A percentile compares a stretch with the other conserved stretches of the same genome.
Evolutionary conservation across 73 alveolate genomes (phyloP).

Genomic region (Blepharisma stoltei): DNA sequence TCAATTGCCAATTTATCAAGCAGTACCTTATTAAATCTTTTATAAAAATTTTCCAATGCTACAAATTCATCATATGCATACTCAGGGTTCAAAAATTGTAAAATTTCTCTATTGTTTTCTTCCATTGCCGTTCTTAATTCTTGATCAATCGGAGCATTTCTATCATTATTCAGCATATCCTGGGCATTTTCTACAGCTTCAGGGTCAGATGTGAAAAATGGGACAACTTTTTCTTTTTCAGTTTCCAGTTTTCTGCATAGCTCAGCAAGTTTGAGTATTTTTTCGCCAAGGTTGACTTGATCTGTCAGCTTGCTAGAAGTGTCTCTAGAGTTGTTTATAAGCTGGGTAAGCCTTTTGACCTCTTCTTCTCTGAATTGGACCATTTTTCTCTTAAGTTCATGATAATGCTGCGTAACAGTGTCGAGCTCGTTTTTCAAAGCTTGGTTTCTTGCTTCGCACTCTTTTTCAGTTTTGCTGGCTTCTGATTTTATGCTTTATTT

Average conservation of each 20-base stretch:
- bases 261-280: slow-evolving; percentile 93
- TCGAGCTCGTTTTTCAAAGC: slow-evolving; percentile 88
- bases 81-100: slow-evolving; percentile 26
- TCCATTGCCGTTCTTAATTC: background rate
- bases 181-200: slow-evolving; percentile 79
- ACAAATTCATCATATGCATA: slow-evolving; percentile 67
- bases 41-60: slow-evolving; percentile 89
- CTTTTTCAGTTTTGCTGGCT: slow-evolving; percentile 83
- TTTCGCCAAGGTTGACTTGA: slow-evolving; percentile 87
- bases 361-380: slow-evolving; percentile 92
- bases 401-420: slow-evolving; percentile 83
- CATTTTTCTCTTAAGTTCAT: slow-evolving; percentile 90
- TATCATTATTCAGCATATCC: slow-evolving; percentile 79
- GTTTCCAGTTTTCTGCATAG: slow-evolving; percentile 95
- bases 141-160: slow-evolving; percentile 54
- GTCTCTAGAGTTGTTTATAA: slow-evolving; percentile 87
- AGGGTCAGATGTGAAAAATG: slow-evolving; percentile 88
- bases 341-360: slow-evolving; percentile 84
- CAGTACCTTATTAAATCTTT: slow-evolving; percentile 93
- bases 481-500: no score
- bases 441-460: slow-evolving; percentile 92
- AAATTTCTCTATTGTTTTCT: background rate
- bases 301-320: slow-evolving; percentile 89
- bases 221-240: slow-evolving; percentile 95
- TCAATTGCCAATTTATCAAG: slow-evolving; percentile 95